Evolutionary conservation across 1,139 yeast species (phyloP).

Genomic region (Pichia sp.): DNA sequence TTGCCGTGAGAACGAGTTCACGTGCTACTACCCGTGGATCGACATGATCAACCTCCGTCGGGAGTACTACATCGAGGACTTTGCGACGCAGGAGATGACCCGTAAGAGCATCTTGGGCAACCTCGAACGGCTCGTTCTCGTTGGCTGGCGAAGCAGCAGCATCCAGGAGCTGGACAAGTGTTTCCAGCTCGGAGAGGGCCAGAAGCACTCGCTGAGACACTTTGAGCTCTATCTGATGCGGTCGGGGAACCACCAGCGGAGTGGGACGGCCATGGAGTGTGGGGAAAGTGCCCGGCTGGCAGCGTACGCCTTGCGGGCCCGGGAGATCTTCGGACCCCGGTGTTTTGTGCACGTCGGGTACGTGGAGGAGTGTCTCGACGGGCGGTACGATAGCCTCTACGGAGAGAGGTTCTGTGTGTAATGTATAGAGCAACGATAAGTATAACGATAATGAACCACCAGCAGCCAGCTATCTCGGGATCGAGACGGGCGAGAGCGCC

Average conservation of each 20-base stretch:
- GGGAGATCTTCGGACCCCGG: not conserved
- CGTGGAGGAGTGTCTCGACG: conserved; percentile 20
- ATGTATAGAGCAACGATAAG: conserved; percentile 2
- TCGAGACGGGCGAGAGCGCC: conserved; percentile 1
- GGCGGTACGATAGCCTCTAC: not conserved
- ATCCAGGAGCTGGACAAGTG: conserved; percentile 27
- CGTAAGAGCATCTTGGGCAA: conserved; percentile 26
- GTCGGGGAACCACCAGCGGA: conserved; percentile 14
- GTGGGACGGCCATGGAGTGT: conserved; percentile 4
- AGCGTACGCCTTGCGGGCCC: conserved; percentile 11
- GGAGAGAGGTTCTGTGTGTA: not conserved
- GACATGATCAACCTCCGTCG: conserved; percentile 27
- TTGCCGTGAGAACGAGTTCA: conserved; percentile 21
- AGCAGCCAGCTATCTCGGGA: not conserved
- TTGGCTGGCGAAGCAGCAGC: conserved; percentile 31
- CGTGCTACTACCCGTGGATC: conserved; percentile 30
- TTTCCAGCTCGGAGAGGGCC: conserved; percentile 22
- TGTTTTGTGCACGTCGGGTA: conserved; percentile 26
- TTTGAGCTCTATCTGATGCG: conserved; percentile 24
- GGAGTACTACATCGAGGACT: conserved; percentile 21
- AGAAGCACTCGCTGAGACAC: too few relatives aligned
- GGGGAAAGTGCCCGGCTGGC: not conserved
- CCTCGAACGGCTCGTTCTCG: conserved; percentile 24
- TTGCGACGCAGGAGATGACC: conserved; percentile 18
- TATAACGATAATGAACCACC: not conserved